Evolutionary conservation across 208 protist species (phyloP), one percentile per base, ranked within the genome.

Genomic region (Acanthamoeba healyi): DNA sequence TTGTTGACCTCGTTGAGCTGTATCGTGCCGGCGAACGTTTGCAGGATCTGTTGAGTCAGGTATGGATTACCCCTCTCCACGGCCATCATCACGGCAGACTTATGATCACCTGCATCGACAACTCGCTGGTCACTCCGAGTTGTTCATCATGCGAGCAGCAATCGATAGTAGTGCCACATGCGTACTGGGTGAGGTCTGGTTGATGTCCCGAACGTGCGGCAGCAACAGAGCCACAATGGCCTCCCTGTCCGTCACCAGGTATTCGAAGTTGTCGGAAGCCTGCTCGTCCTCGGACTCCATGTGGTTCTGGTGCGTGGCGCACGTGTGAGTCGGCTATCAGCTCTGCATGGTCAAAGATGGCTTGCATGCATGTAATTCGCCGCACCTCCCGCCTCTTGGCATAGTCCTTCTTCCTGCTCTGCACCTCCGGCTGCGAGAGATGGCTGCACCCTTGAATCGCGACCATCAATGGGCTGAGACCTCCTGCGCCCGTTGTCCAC

Each of bases 131-230:
- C 44, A 49, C 44, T 49, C 54, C 24, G 12, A 61, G 54, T 15
- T 63, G 0, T 0, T 1, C 56, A 63, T 24, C 19, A 24, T 0
- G 22, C 56, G 22, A 63, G 15, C 10, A 63, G 15, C 56, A n/a
- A n/a, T n/a, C n/a, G n/a, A n/a, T 22, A 63, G 56, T 15, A 15
- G 9, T 51, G 44, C 34, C 26, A 14, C 58, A 65, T n/a, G n/a
- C 58, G 58, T 67, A 67, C 58, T 0, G n/a, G 58, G 58, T 24
- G 67, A 46, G 67, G 38, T 77, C 0, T 77, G 67, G 67, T 77
- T 77, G 67, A 77, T 77, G 67, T 77, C 67, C 2, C 29, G 29
- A 9, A 77, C 67, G 67, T 77, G 67, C 2, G 67, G 67, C 67
- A 77, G 67, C 67, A 77, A 44, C 67, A 77, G 36, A 77, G 34